Conservation (phyloP, 1,284 basidiomycete species). For the Wallemia ichthyophaga region DNA sequence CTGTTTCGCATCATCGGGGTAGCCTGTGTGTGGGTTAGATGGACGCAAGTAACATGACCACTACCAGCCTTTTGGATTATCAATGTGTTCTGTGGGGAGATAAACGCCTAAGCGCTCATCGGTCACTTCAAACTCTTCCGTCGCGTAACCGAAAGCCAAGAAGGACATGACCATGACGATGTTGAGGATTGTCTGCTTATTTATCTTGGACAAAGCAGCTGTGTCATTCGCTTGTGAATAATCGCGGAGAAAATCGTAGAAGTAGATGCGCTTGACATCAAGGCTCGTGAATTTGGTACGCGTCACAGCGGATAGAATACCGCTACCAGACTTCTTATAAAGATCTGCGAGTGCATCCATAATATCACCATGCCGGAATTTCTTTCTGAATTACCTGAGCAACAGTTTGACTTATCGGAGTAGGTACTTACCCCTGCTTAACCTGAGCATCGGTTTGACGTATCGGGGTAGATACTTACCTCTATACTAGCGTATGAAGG, state of each 20-base stretch:
- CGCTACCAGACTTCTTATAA: constrained; percentile 17
- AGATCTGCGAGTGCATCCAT: constrained; percentile 32
- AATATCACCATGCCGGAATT: constrained; percentile 12
- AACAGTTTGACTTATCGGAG: not conserved
- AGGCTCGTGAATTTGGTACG: constrained; percentile 30
- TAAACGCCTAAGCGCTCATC: constrained; percentile 58
- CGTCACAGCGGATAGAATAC: constrained; percentile 28
- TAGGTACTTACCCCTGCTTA: not conserved
- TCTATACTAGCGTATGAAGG: constrained; percentile 22
- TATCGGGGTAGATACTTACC: constrained; percentile 16
- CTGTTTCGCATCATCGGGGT: constrained; percentile 41
- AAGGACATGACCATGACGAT: constrained; percentile 56
- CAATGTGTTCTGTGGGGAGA: constrained; percentile 64
- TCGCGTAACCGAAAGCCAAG: constrained; percentile 55
- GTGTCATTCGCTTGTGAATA: constrained; percentile 66
- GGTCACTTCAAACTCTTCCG: constrained; percentile 63
- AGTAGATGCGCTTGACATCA: constrained; percentile 12
- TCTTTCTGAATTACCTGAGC: not conserved
- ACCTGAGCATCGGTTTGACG: not conserved
- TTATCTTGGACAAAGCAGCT: constrained; percentile 36
- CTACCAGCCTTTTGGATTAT: constrained; percentile 29
- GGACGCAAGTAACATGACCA: constrained; percentile 12
- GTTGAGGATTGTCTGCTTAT: constrained; percentile 50
- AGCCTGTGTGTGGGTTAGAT: constrained; percentile 49
- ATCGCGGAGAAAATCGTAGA: constrained; percentile 40